A percentile compares a stretch with the other conserved stretches of the same genome.
Conservation (phyloP, 2,329 filamentous ascomycete genomes). For the Bipolaris gigantea region DNA sequence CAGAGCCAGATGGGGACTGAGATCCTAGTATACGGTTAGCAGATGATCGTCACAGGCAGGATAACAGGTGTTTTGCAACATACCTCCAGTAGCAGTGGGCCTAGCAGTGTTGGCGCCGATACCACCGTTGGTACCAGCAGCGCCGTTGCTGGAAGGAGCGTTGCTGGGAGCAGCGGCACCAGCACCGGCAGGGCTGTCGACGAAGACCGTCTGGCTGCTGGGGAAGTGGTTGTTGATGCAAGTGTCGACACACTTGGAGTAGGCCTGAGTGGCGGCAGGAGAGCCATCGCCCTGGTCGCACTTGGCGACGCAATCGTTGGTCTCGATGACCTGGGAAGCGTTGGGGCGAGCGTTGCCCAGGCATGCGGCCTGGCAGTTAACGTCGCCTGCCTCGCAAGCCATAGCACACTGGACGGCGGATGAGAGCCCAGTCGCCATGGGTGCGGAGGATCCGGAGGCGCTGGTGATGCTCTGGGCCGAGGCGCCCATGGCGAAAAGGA, state of each 20-base stretch:
- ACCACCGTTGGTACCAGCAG: slow-evolving; percentile 27
- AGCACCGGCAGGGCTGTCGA: slow-evolving; percentile 25
- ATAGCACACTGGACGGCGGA: slow-evolving; percentile 40
- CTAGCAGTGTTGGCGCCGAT: slow-evolving; percentile 20
- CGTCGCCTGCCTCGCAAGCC: slow-evolving; percentile 48
- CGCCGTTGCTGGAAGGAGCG: slow-evolving; percentile 19
- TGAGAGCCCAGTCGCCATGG: slow-evolving; percentile 26
- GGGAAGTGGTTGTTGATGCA: slow-evolving; percentile 57
- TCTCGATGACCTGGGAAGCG: slow-evolving; percentile 53
- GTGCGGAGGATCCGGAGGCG: slow-evolving; percentile 38
- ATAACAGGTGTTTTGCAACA: not conserved
- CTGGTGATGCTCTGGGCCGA: slow-evolving; percentile 46
- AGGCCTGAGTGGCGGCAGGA: slow-evolving; percentile 49
- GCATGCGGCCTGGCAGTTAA: slow-evolving; percentile 57
- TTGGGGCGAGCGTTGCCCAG: slow-evolving; percentile 56
- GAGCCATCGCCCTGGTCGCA: slow-evolving; percentile 58
- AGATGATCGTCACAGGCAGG: not conserved
- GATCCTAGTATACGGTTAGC: slow-evolving; percentile 10
- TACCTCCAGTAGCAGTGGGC: slow-evolving; percentile 3
- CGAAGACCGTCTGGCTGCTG: slow-evolving; percentile 39
- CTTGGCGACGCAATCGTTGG: slow-evolving; percentile 55
- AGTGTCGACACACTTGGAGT: slow-evolving; percentile 52
- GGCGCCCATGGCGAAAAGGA: slow-evolving; percentile 51
- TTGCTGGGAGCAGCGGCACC: slow-evolving; percentile 27
- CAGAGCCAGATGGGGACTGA: not conserved